Evolutionary conservation across 169 alveolate species (phyloP).

Genomic region (Pseudocohnilembus persalinus): DNA sequence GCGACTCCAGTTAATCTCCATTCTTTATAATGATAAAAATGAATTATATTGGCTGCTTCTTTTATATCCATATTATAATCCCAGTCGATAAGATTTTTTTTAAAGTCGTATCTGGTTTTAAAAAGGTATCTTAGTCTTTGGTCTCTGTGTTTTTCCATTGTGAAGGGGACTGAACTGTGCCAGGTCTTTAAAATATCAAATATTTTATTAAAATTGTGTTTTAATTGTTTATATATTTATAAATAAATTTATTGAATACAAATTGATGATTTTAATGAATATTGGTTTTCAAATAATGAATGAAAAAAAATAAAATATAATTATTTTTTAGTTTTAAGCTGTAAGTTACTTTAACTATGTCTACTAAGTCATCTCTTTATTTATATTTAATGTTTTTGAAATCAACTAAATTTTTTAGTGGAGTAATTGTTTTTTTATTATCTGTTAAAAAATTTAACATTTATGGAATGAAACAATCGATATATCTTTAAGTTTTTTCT

Average conservation of each 20-base stretch:
- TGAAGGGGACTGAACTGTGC: constrained; percentile 27
- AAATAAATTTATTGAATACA: no score
- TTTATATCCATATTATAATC: constrained; percentile 45
- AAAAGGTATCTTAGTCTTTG: constrained; percentile 44
- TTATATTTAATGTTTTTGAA: constrained; percentile 34
- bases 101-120: constrained; percentile 38
- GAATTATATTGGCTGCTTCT: constrained; percentile 40
- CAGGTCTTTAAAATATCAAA: constrained; percentile 3
- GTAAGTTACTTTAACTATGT: constrained; percentile 27
- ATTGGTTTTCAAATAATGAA: no score
- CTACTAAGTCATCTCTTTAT: constrained; percentile 40
- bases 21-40: constrained; percentile 40
- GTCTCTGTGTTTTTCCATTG: constrained; percentile 43
- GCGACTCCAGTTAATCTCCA: constrained; percentile 52
- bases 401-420: constrained; percentile 35
- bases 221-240: no score
- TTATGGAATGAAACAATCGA: constrained; percentile 28
- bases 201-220: no score
- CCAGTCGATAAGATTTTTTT: constrained; percentile 45
- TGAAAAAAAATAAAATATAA: no score
- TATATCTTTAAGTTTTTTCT: constrained; percentile 24
- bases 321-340: no score
- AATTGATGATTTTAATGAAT: no score
- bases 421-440: constrained; percentile 30
- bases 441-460: constrained; percentile 31